Evolutionary conservation across 1,284 basidiomycete genomes (phyloP).

Genomic region (Ganoderma leucocontextum): DNA sequence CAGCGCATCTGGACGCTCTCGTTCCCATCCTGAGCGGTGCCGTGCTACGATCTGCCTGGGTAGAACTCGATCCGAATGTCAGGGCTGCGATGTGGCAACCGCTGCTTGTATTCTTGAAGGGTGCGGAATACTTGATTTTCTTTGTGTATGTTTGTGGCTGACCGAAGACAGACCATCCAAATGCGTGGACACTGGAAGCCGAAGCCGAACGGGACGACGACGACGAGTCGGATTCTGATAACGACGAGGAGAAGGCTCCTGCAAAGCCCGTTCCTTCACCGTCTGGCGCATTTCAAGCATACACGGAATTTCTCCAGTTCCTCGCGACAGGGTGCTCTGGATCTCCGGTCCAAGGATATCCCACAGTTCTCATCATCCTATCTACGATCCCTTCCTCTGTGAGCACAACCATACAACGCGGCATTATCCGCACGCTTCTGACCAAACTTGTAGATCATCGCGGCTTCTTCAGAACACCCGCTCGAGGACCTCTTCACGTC

Average conservation of each 20-base stretch:
- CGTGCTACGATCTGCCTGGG: slow-evolving; percentile 79
- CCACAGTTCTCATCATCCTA: slow-evolving; percentile 77
- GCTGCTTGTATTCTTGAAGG: slow-evolving; percentile 74
- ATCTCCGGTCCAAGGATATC: slow-evolving; percentile 80
- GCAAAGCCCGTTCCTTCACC: slow-evolving; percentile 20
- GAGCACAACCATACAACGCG: slow-evolving; percentile 29
- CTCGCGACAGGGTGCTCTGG: slow-evolving; percentile 79
- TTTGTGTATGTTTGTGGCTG: not conserved
- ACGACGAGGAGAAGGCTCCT: slow-evolving; percentile 41
- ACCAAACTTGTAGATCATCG: slow-evolving; percentile 23
- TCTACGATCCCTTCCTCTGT: slow-evolving; percentile 79
- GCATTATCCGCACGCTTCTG: slow-evolving; percentile 28
- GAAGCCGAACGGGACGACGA: slow-evolving; percentile 38
- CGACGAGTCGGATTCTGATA: slow-evolving; percentile 45
- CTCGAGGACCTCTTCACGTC: slow-evolving; percentile 67
- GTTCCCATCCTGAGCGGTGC: slow-evolving; percentile 61
- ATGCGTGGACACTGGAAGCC: slow-evolving; percentile 65
- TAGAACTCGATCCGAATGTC: slow-evolving; percentile 75
- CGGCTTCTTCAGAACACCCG: slow-evolving; percentile 33
- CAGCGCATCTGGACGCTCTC: slow-evolving; percentile 50
- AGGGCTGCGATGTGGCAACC: slow-evolving; percentile 75
- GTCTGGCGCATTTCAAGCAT: slow-evolving; percentile 54
- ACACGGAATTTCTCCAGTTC: slow-evolving; percentile 78
- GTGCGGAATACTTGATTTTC: slow-evolving; percentile 49
- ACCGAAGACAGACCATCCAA: slow-evolving; percentile 59